Evolutionary conservation across 345 rosid species (phyloP).

Genomic region (Sonneratia caseolaris): DNA sequence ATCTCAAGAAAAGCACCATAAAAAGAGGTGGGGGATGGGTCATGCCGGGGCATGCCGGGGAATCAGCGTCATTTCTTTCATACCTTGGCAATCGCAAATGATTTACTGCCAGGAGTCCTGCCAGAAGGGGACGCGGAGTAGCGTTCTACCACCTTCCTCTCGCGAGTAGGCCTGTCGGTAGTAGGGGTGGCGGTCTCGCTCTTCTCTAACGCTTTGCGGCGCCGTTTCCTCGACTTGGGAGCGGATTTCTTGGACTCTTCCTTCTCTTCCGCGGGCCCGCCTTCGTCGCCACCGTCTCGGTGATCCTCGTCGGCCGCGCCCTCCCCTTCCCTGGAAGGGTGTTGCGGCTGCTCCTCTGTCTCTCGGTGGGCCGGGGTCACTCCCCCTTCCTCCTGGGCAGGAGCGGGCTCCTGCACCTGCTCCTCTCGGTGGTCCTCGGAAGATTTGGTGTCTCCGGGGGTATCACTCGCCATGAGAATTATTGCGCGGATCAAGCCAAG

Average conservation of each 20-base stretch:
- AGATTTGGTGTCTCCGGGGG: not conserved
- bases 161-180: slow-evolving; percentile 76
- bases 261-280: not conserved
- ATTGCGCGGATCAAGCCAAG: not conserved
- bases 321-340: not conserved
- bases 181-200: slow-evolving; percentile 25
- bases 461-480: not conserved
- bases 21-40: not conserved
- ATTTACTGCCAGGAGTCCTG: slow-evolving; percentile 42
- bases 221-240: not conserved
- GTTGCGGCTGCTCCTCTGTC: not conserved
- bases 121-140: slow-evolving; percentile 55
- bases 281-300: not conserved
- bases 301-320: not conserved
- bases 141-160: slow-evolving; percentile 82
- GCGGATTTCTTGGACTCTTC: not conserved
- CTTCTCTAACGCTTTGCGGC: not conserved
- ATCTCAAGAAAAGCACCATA: not conserved
- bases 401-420: not conserved
- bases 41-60: too few species aligned
- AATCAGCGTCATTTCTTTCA: not conserved
- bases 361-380: not conserved
- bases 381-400: not conserved
- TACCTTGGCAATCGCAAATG: slow-evolving; percentile 70
- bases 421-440: not conserved